Percentiles rank a stretch among this genome's conserved stretches.
Conservation (phyloP, 257 asterid genomes). For the Cruciata laevipes region DNA sequence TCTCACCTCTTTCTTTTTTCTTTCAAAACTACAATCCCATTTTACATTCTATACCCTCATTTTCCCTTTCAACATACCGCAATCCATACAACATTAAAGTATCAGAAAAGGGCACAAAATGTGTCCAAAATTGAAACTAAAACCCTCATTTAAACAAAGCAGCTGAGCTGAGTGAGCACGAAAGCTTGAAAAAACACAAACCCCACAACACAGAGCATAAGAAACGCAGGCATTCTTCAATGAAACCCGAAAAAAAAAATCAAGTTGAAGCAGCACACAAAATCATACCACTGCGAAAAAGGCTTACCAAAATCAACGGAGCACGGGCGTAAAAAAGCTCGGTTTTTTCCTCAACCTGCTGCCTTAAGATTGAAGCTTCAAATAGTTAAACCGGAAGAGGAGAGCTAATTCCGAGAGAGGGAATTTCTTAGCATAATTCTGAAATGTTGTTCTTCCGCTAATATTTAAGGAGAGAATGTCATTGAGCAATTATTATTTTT, state of each 20-base stretch:
- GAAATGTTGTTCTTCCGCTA: too few species aligned
- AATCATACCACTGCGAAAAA: too few species aligned
- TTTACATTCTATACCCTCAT: background rate
- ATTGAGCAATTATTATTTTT: too few species aligned
- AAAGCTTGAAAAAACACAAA: background rate
- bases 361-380: background rate
- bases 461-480: too few species aligned
- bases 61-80: too few species aligned
- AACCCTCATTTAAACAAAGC: too few species aligned
- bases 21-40: background rate
- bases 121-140: background rate
- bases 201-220: background rate
- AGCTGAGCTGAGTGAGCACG: background rate
- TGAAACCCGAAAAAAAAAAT: too few species aligned
- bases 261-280: background rate
- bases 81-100: background rate
- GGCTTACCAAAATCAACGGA: background rate
- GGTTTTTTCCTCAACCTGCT: background rate
- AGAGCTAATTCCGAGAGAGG: background rate
- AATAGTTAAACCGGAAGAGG: background rate
- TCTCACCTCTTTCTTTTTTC: too few species aligned
- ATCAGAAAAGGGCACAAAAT: background rate
- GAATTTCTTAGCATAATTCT: too few species aligned
- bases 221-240: background rate
- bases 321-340: too few species aligned